phyloP scores from a whole-genome alignment of 257 asterid species.

The Solanum phureja region DNA sequence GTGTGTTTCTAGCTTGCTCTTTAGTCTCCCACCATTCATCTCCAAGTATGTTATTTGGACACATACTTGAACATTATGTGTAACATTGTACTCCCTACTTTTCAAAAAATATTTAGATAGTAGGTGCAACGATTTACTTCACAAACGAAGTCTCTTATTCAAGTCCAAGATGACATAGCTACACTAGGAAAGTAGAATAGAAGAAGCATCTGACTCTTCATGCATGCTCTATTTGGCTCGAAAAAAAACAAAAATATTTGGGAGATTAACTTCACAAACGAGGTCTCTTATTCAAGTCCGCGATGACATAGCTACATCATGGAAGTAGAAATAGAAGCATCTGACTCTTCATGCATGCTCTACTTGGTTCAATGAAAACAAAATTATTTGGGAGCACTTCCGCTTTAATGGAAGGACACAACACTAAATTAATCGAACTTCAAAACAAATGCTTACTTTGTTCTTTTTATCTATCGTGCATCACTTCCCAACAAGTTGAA shows the following conservation, averaged over 20 bases:
- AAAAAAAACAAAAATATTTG: no score
- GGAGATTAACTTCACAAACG: no score
- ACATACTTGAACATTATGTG: neutral
- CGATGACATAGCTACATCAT: rapidly evolving
- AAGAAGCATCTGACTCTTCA: no score
- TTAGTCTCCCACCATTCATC: neutral
- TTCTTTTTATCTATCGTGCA: neutral
- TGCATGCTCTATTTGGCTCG: no score
- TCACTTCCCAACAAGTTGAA: neutral
- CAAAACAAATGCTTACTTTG: neutral
- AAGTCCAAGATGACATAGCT: no score
- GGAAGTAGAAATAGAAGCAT: neutral
- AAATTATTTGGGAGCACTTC: neutral
- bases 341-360: neutral
- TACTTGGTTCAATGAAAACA: no score
- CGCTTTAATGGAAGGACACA: neutral
- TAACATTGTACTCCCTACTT: neutral
- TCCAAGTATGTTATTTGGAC: neutral
- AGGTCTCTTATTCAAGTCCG: neutral
- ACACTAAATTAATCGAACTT: neutral
- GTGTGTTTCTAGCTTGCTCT: neutral
- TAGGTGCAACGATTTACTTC: neutral
- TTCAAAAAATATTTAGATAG: no score
- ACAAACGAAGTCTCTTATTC: no score
- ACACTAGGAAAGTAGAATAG: no score